phyloP scores from a whole-genome alignment of 768 basidiomycete genomes.

The Xanthoconium purpureum region DNA sequence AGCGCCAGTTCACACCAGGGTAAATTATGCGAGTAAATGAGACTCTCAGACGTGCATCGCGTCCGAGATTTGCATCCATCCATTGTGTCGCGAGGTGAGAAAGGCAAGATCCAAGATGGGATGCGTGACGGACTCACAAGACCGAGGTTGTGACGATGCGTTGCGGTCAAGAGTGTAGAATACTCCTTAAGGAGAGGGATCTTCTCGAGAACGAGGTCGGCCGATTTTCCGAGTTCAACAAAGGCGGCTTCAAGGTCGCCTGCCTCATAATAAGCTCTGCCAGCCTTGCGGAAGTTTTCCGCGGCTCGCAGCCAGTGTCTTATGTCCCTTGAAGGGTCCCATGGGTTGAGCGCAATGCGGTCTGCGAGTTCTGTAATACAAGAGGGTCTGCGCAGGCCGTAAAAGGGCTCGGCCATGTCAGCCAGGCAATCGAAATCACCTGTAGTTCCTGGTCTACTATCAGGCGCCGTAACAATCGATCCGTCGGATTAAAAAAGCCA shows the following conservation, averaged over 20 bases:
- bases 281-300: slow-evolving; percentile 58
- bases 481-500: too few species aligned
- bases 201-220: slow-evolving; percentile 74
- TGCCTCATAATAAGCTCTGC: slow-evolving; percentile 42
- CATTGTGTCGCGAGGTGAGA: slow-evolving; percentile 1
- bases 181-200: slow-evolving; percentile 74
- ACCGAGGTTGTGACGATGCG: slow-evolving; percentile 65
- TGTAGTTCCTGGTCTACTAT: too few species aligned
- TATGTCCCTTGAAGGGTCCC: slow-evolving; percentile 56
- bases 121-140: slow-evolving; percentile 51
- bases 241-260: slow-evolving; percentile 72
- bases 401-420: too few species aligned
- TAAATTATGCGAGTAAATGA: not conserved
- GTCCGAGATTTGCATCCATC: not conserved
- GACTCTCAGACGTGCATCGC: not conserved
- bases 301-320: slow-evolving; percentile 67
- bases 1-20: slow-evolving; percentile 9
- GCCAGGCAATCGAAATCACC: too few species aligned
- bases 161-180: slow-evolving; percentile 45
- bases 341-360: slow-evolving; percentile 51
- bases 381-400: slow-evolving; percentile 46
- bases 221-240: slow-evolving; percentile 67
- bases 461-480: too few species aligned
- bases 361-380: slow-evolving; percentile 67
- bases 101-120: not conserved